Evolutionary conservation across 192 early-diverging fungal species (phyloP).

Genomic region (Backusella macrospora): DNA sequence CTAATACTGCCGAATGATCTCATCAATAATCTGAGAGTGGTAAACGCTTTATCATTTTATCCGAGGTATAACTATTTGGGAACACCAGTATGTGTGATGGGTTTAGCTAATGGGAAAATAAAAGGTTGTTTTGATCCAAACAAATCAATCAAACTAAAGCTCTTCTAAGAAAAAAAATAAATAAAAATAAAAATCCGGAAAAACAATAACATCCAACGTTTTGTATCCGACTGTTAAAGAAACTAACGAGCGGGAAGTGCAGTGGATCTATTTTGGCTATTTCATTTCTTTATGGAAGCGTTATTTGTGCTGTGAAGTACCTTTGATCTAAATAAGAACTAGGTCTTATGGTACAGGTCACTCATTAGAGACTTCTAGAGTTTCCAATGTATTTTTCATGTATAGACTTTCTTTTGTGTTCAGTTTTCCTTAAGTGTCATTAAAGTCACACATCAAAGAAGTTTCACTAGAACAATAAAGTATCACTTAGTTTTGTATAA

Average conservation of each 20-base stretch:
- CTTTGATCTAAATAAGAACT: conserved; percentile 6
- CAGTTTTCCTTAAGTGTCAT: not conserved
- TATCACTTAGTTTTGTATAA: conserved; percentile 4
- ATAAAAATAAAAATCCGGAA: no score
- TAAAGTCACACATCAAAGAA: not conserved
- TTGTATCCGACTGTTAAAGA: not conserved
- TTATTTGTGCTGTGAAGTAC: conserved; percentile 7
- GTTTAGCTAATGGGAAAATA: conserved; percentile 8
- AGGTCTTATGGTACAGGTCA: not conserved
- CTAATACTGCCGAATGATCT: conserved; percentile 12
- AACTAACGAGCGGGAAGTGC: not conserved
- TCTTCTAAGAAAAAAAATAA: no score
- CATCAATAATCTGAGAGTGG: not conserved
- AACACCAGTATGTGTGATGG: conserved; percentile 6
- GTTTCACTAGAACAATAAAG: conserved; percentile 10
- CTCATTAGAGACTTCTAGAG: conserved; percentile 6
- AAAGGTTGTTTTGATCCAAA: conserved; percentile 7
- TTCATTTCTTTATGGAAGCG: not conserved
- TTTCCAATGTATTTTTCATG: not conserved
- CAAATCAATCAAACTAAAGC: conserved; percentile 1
- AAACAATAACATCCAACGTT: not conserved
- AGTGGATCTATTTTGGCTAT: not conserved
- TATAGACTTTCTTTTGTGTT: not conserved
- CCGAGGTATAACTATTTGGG: conserved; percentile 4
- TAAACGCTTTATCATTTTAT: conserved; percentile 15